Base-by-base conservation (phyloP, 768 basidiomycete genomes). In the Russula sp. region DNA sequence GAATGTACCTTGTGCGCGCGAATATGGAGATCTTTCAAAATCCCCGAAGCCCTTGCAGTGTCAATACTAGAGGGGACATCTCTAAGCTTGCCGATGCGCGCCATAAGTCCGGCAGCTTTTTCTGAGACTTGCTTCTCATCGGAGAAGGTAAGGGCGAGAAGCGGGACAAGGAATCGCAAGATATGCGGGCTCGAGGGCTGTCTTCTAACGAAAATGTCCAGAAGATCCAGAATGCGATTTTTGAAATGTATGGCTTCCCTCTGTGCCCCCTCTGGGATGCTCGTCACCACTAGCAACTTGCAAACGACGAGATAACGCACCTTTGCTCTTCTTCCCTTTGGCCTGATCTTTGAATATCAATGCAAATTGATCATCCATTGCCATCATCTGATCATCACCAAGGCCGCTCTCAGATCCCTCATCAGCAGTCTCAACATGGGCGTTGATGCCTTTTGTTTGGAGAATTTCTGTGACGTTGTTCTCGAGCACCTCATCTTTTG, bases 381-480 rank as follows among this genome's bases (percentile, higher is more conserved):
- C 89, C 80, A 98, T 86, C 96, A 99, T 99, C 75, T 97, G 92
- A 29, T 98, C 95, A 70, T 99, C 96, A 70, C 97, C 90, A 86
- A 96, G 87, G 51, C 89, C 88, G 63, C 86, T 84, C 14, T 84
- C 84, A 43, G 73, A 76, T 5, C 77, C 79, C 41, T 78, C 83
- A 49, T 84, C 83, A 7, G 78, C 78, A 22, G 83, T 82, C 8
- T 81, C 81, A 16, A 81, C 78, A 1, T 77, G 81, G 20, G 80
- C 80, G 41, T 81, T 79, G 39, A 84, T 74, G 7, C 83, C 85
- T 66, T 82, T 84, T 13, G 79, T 79, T 20, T 79, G 79, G 4
- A 88, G 73, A 3, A 81, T 85, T 63, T 84, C 81, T 69, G 83
- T 79, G 42, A 85, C 86, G 68, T 88, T 85, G 49, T 77, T 76